These are phyloP conservation scores for Ambrosiella beaveri DNA, from an alignment of 2,329 filamentous ascomycete genomes.

Conservation along the genomic window DNA sequence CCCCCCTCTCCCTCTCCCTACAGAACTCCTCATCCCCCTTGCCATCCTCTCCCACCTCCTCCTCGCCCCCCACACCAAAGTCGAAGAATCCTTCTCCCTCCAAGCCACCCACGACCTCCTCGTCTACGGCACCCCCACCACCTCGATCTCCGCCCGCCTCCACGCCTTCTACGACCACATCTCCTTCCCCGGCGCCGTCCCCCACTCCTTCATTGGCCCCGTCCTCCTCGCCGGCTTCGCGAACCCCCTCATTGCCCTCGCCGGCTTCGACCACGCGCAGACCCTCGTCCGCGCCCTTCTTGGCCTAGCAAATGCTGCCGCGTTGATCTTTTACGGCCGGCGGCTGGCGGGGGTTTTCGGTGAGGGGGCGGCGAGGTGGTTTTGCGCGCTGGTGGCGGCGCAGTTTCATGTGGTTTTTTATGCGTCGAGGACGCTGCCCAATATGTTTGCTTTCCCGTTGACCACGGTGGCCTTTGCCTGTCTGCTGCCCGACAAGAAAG, in stretches of 20 bases:
- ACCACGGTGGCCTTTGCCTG: constrained; percentile 48
- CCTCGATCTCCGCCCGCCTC: constrained; percentile 35
- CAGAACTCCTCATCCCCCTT: constrained; percentile 38
- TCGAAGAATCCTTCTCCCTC: constrained; percentile 96
- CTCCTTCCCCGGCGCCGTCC: constrained; percentile 77
- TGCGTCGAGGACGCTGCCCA: constrained; percentile 76
- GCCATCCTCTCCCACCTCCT: constrained; percentile 52
- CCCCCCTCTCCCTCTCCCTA: constrained; percentile 23
- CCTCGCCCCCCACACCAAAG: constrained; percentile 78
- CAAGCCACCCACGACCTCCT: constrained; percentile 86
- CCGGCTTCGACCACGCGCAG: constrained; percentile 38
- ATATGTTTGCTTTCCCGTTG: constrained; percentile 86
- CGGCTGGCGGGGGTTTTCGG: constrained; percentile 54
- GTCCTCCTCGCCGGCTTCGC: constrained; percentile 57
- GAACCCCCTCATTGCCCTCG: constrained; percentile 46
- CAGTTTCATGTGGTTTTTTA: constrained; percentile 95
- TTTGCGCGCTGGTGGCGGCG: constrained; percentile 54
- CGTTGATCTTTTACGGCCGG: constrained; percentile 47
- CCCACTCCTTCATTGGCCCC: constrained; percentile 75
- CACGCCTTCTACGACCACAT: constrained; percentile 65
- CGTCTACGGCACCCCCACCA: constrained; percentile 53
- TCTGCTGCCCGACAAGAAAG: constrained; percentile 22
- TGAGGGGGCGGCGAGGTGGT: constrained; percentile 55
- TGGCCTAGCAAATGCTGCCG: constrained; percentile 55
- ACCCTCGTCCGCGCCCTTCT: constrained; percentile 57